A percentile compares a stretch with the other conserved stretches of the same genome.
phyloP scores from a whole-genome alignment of 768 basidiomycete species.

The Pisolithus orientalis region DNA sequence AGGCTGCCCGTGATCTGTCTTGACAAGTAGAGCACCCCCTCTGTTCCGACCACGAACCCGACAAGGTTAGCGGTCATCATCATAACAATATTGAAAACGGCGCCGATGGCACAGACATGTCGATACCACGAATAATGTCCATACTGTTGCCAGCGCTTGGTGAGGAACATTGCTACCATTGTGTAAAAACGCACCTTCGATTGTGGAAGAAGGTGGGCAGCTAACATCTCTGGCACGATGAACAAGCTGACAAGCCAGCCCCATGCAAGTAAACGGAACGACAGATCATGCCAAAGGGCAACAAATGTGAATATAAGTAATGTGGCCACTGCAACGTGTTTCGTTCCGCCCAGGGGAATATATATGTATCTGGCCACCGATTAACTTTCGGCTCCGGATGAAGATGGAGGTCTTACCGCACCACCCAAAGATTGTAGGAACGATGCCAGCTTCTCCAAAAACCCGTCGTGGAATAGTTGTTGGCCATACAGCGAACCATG shows the following conservation, averaged over 20 bases:
- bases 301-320: slow-evolving; percentile 90
- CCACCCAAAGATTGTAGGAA: slow-evolving; percentile 93
- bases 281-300: slow-evolving; percentile 95
- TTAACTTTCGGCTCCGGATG: not conserved
- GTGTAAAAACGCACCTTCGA: slow-evolving; percentile 43
- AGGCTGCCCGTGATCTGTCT: slow-evolving; percentile 55
- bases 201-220: slow-evolving; percentile 51
- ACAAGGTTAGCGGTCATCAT: slow-evolving; percentile 93
- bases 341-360: slow-evolving; percentile 79
- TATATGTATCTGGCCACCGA: slow-evolving; percentile 76
- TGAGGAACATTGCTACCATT: not conserved
- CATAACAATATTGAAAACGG: slow-evolving; percentile 74
- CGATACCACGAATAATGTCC: slow-evolving; percentile 72
- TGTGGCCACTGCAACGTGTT: slow-evolving; percentile 53
- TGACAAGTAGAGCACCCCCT: slow-evolving; percentile 68
- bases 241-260: slow-evolving; percentile 94
- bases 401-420: slow-evolving; percentile 47
- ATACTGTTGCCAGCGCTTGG: slow-evolving; percentile 42
- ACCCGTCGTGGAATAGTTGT: slow-evolving; percentile 88
- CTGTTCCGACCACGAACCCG: slow-evolving; percentile 87
- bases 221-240: slow-evolving; percentile 78
- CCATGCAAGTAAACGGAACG: slow-evolving; percentile 84
- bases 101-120: slow-evolving; percentile 78
- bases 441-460: slow-evolving; percentile 99
- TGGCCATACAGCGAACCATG: slow-evolving; percentile 97